Evolutionary conservation across 768 basidiomycete species (phyloP), one percentile per base, ranked within the genome.

Genomic region (Tubosaeta sp.): DNA sequence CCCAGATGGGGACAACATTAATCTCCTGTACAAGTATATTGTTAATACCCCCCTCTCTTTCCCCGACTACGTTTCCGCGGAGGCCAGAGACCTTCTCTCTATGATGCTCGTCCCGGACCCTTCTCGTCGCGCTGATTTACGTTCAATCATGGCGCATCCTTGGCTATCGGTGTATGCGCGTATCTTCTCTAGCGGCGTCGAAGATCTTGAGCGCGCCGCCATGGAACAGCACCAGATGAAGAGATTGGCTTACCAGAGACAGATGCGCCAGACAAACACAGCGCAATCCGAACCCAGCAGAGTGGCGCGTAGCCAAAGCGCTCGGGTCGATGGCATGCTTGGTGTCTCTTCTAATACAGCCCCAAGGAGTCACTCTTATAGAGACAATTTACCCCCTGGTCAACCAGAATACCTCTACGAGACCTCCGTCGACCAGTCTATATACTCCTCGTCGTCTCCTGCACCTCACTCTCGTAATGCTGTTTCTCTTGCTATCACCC

Each of bases 1-100:
- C 68, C 97, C 97, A 5, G 97, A 98, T 51, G 97, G 97, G 53
- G 95, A 99, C 74, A 98, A 99, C 74, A 99, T 98, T 76, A 98
- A 98, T 65, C 81, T 98, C 6, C 74, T 99, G 43, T 98, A 99
- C 83, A 92, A 90, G 68, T 98, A 99, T 73, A 99, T 99, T 71
- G 88, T 98, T 72, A 94, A 86, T 75, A 99, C 97, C 1, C 89
- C 90, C 10, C 84, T 98, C 54, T 89, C 91, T 22, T 97, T 98
- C 76, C 95, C 95, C n/a, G 91, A 95, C 43, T 95, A 95, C 69
- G 84, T 97, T 61, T 90, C 91, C 6, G 65, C 78, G 9, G 83
- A 86, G 51, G 94, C 94, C 31, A 79, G 91, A 46, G 84, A 93
- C 63, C 78, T 98, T 17, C 77, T 98, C 7, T 77, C 82, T 50